Conservation (phyloP, 257 asterid species). For the Fraxinus cuspidata region DNA sequence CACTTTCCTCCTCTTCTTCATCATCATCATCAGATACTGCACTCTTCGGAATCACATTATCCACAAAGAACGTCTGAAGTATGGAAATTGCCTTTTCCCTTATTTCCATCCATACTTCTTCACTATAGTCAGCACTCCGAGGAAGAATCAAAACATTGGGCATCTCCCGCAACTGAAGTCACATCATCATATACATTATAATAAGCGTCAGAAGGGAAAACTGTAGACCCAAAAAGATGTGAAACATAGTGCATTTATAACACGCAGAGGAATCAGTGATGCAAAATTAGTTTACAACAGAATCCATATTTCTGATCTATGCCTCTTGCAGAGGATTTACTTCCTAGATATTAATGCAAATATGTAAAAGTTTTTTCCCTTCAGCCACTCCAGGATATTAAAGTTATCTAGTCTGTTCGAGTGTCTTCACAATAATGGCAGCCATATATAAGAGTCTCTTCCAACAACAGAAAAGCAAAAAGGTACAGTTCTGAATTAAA, state of each 20-base stretch:
- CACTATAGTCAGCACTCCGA: constrained; percentile 98
- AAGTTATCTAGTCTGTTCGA: not conserved
- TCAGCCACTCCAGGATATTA: not conserved
- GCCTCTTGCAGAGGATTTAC: not conserved
- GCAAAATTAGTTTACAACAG: not conserved
- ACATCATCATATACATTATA: constrained; percentile 19
- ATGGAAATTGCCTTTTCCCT: constrained; percentile 87
- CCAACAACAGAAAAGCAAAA: not conserved
- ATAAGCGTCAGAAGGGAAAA: not conserved
- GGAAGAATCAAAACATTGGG: constrained; percentile 99
- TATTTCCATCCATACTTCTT: constrained; percentile 99
- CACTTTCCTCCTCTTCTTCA: constrained; percentile 61
- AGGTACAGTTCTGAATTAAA: not conserved
- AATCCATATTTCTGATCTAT: not conserved
- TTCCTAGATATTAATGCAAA: not conserved
- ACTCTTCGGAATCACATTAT: constrained; percentile 67
- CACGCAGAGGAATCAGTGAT: not conserved
- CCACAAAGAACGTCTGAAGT: constrained; percentile 78
- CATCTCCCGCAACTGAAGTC: constrained; percentile 89
- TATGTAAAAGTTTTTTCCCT: not conserved
- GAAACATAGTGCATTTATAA: not conserved
- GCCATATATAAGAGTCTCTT: not conserved
- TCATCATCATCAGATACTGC: constrained; percentile 88
- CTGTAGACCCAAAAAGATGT: not conserved
- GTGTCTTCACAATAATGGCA: not conserved